Evolutionary conservation across 164 flowering plant species (phyloP).

Genomic region (Umbilicus rupestris): DNA sequence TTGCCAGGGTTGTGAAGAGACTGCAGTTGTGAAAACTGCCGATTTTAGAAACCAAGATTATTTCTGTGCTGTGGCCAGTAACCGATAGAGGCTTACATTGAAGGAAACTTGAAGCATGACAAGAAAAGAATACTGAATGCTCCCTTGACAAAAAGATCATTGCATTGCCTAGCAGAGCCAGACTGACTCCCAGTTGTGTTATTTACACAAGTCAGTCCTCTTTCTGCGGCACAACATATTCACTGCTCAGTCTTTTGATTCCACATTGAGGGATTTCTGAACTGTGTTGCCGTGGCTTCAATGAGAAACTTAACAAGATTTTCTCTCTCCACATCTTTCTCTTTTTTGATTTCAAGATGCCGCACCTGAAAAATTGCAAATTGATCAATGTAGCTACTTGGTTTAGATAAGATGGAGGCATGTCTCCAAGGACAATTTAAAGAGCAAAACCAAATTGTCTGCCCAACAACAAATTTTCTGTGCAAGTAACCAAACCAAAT

Average conservation of each 20-base stretch:
- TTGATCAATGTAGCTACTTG: not conserved
- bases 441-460: not conserved
- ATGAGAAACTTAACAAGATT: constrained; percentile 53
- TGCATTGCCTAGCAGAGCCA: too few species aligned
- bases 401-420: not conserved
- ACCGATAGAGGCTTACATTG: too few species aligned
- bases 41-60: too few species aligned
- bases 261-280: constrained; percentile 68
- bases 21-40: too few species aligned
- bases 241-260: constrained; percentile 19
- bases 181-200: too few species aligned
- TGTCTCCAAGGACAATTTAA: not conserved
- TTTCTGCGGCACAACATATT: too few species aligned
- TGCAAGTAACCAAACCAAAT: not conserved
- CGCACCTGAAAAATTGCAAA: constrained; percentile 54
- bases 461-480: not conserved
- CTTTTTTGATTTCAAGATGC: constrained; percentile 84
- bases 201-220: too few species aligned
- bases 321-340: constrained; percentile 58
- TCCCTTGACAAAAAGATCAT: too few species aligned
- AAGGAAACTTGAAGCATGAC: too few species aligned
- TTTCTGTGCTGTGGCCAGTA: too few species aligned
- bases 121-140: too few species aligned
- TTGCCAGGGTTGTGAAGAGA: too few species aligned
- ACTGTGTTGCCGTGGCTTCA: constrained; percentile 59